Base-by-base conservation (phyloP, 2,329 filamentous ascomycete species). In the Juglanconis juglandina region DNA sequence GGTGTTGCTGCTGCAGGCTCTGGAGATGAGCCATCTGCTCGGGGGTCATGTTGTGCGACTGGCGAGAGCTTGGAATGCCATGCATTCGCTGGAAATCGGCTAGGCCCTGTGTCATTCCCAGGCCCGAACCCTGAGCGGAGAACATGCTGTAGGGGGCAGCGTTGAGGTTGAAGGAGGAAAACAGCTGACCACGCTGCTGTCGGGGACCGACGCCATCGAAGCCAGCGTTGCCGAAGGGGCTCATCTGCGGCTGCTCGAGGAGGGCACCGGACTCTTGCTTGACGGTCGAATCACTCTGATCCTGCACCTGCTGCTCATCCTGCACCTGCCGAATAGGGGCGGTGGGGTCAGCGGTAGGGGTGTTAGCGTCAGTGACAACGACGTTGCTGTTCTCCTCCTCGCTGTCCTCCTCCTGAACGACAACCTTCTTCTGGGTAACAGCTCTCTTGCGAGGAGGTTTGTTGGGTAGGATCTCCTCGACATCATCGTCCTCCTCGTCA, bases 371-470 rank as follows among this genome's bases (percentile, higher is more conserved):
- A 39, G 35, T 11, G 11, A 39, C 7, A 11, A 11, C 35, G 35
- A 39, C 7, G 11, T 30, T 11, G n/a, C 37, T 14, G 24, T 17
- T 17, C 37, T 42, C 39, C 35, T 42, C 39, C 34, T 46, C n/a
- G 42, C 10, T 8, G 11, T 39, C 35, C 11, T 39, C 35, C 11
- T 11, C 35, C 35, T 39, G 35, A 39, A 11, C 35, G 35, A 11
- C 35, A 39, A 39, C 42, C 9, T n/a, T 32, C 17, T 41, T 53
- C 11, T 35, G 11, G 14, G 24, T 8, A 37, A 41, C n/a, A 32
- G 32, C 9, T 17, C 58, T 53, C 59, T 58, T 57, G 49, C 41
- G 49, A 32, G 39, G 17, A n/a, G 54, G 48, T 10, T 48, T 42
- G 14, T 42, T 48, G n/a, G 17, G 49, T 35, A 48, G 46, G 17